A percentile compares a stretch with the other conserved stretches of the same genome.
These are phyloP conservation scores for Dioszegia aurantiaca DNA, from an alignment of 768 basidiomycete genomes.

Conservation along the genomic window DNA sequence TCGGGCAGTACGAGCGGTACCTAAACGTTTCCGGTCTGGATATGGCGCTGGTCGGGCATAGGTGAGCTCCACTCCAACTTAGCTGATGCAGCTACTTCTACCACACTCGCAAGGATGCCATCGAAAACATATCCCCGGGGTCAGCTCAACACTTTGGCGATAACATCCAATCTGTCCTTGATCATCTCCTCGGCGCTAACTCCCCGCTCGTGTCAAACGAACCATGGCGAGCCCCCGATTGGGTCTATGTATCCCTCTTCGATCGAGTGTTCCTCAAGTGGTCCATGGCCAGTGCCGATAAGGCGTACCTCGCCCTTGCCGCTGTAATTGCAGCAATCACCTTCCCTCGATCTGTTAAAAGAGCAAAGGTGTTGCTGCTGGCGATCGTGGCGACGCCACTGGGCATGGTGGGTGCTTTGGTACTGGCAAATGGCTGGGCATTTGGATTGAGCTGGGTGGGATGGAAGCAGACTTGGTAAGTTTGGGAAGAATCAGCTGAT, in stretches of 20 bases:
- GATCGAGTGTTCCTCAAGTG: slow-evolving; percentile 67
- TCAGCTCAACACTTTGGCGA: slow-evolving; percentile 88
- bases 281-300: slow-evolving; percentile 67
- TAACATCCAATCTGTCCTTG: slow-evolving; percentile 75
- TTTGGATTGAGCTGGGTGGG: slow-evolving; percentile 65
- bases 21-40: slow-evolving; percentile 87
- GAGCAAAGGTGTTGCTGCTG: slow-evolving; percentile 47
- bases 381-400: slow-evolving; percentile 58
- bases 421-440: slow-evolving; percentile 70
- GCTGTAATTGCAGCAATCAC: slow-evolving; percentile 48
- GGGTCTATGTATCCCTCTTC: slow-evolving; percentile 72
- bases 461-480: slow-evolving; percentile 65
- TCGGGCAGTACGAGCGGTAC: slow-evolving; percentile 87
- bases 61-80: neutral
- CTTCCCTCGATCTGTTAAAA: slow-evolving; percentile 5
- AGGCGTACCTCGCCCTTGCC: slow-evolving; percentile 60
- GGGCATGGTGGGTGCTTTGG: slow-evolving; percentile 60
- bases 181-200: slow-evolving; percentile 65
- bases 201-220: slow-evolving; percentile 51
- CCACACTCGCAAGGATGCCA: slow-evolving; percentile 77
- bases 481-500: slow-evolving; percentile 11
- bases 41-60: slow-evolving; percentile 68
- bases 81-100: slow-evolving; percentile 66
- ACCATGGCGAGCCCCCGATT: slow-evolving; percentile 61
- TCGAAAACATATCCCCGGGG: slow-evolving; percentile 79